phyloP scores from a whole-genome alignment of 2,329 filamentous ascomycete genomes.

The Aspergillus sp. region DNA sequence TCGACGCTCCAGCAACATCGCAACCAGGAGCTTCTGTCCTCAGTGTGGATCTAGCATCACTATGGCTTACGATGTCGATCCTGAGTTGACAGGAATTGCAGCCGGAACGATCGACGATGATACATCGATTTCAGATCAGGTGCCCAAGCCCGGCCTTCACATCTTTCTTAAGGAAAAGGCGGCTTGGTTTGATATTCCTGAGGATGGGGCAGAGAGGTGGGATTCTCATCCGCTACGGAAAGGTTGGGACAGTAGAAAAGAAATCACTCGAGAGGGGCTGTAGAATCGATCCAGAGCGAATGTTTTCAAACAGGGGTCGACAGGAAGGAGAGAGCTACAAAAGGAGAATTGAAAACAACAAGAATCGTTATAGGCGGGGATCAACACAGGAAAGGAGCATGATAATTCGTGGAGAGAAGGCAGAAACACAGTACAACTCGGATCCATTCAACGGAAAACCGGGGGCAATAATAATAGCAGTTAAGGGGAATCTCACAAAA shows the following conservation, averaged over 20 bases:
- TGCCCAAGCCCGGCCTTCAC: constrained; percentile 26
- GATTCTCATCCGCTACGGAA: not conserved
- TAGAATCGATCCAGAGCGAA: too few relatives aligned
- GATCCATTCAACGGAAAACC: too few relatives aligned
- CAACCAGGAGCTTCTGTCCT: constrained; percentile 42
- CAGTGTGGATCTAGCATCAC: constrained; percentile 44
- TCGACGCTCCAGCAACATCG: constrained; percentile 35
- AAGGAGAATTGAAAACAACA: too few relatives aligned
- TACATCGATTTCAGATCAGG: constrained; percentile 9
- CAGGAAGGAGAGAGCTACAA: too few relatives aligned
- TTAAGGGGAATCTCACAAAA: constrained; percentile 28
- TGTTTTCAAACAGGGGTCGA: too few relatives aligned
- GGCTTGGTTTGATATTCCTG: constrained; percentile 33
- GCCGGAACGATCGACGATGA: constrained; percentile 40
- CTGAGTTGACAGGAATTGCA: constrained; percentile 29
- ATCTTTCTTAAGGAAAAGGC: constrained; percentile 43
- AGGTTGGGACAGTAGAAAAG: not conserved
- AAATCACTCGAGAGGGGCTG: too few relatives aligned
- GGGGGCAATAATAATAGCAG: not conserved
- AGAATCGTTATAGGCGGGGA: too few relatives aligned
- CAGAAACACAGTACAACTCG: too few relatives aligned
- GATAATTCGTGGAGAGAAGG: too few relatives aligned
- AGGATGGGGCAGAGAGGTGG: constrained; percentile 28
- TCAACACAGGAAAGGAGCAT: too few relatives aligned
- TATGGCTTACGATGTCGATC: constrained; percentile 36